These are phyloP conservation scores for Aspergillus viridinutans DNA, from an alignment of 2,329 filamentous ascomycete species.

Conservation along the genomic window DNA sequence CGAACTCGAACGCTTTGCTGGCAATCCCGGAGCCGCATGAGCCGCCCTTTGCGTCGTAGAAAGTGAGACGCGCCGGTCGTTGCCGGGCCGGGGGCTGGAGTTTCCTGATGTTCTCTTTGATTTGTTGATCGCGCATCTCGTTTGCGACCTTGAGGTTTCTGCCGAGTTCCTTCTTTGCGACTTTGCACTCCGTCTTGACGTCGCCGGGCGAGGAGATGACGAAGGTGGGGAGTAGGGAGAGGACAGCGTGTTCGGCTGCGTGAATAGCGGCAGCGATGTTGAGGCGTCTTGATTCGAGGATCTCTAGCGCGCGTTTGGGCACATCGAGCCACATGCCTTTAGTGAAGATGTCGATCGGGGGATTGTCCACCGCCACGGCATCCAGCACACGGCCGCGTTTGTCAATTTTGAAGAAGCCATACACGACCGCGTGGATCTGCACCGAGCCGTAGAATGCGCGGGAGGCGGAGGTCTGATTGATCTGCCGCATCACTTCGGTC, in stretches of 20 bases:
- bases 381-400: slow-evolving; percentile 79
- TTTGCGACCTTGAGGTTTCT: slow-evolving; percentile 42
- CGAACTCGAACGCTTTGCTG: slow-evolving; percentile 89
- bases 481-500: slow-evolving; percentile 77
- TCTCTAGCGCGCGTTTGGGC: slow-evolving; percentile 71
- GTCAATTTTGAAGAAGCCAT: slow-evolving; percentile 97
- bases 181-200: slow-evolving; percentile 91
- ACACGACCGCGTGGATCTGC: slow-evolving; percentile 81
- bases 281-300: slow-evolving; percentile 66
- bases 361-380: slow-evolving; percentile 88
- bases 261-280: slow-evolving; percentile 89
- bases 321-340: slow-evolving; percentile 97
- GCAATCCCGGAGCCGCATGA: slow-evolving; percentile 78
- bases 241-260: slow-evolving; percentile 85
- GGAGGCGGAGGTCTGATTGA: slow-evolving; percentile 53
- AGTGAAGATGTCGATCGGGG: slow-evolving; percentile 75
- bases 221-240: slow-evolving; percentile 84
- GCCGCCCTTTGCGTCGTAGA: slow-evolving; percentile 93
- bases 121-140: slow-evolving; percentile 9
- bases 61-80: slow-evolving; percentile 80
- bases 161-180: slow-evolving; percentile 80
- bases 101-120: slow-evolving; percentile 10
- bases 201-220: slow-evolving; percentile 87
- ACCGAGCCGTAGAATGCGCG: slow-evolving; percentile 83
- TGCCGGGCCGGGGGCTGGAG: slow-evolving; percentile 55